Evolutionary conservation across 2,329 filamentous ascomycete species (phyloP).

Genomic region (Exophiala xenobiotica): DNA sequence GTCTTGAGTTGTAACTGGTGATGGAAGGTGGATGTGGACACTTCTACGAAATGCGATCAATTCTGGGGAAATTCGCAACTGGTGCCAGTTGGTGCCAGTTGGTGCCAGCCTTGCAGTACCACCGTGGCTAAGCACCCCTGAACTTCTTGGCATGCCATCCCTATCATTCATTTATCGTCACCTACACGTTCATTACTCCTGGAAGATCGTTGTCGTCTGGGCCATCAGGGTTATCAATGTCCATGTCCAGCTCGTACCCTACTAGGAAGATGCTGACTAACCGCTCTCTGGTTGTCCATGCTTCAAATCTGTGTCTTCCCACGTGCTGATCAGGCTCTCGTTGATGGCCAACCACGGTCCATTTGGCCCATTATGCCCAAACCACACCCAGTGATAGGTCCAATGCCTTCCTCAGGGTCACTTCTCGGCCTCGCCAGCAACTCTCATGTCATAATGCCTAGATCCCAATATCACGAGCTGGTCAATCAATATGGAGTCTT

Average conservation of each 20-base stretch:
- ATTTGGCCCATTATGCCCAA: neutral
- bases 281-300: no score
- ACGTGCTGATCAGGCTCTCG: neutral
- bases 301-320: no score
- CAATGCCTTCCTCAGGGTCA: neutral
- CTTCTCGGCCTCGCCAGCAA: no score
- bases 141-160: neutral
- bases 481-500: no score
- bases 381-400: neutral
- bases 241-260: no score
- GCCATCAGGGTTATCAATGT: no score
- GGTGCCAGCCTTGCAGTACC: neutral
- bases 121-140: neutral
- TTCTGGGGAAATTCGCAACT: slow-evolving; percentile 17
- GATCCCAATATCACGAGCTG: no score
- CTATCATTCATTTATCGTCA: no score
- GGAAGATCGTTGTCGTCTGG: no score
- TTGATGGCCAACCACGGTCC: neutral
- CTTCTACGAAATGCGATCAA: slow-evolving; percentile 13
- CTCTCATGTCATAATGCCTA: no score
- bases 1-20: neutral
- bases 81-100: neutral
- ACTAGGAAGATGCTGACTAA: no score
- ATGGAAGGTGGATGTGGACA: slow-evolving; percentile 13
- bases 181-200: no score